Evolutionary conservation across 2,329 filamentous ascomycete species (phyloP).

Genomic region (Decorospora gaudefroyi): DNA sequence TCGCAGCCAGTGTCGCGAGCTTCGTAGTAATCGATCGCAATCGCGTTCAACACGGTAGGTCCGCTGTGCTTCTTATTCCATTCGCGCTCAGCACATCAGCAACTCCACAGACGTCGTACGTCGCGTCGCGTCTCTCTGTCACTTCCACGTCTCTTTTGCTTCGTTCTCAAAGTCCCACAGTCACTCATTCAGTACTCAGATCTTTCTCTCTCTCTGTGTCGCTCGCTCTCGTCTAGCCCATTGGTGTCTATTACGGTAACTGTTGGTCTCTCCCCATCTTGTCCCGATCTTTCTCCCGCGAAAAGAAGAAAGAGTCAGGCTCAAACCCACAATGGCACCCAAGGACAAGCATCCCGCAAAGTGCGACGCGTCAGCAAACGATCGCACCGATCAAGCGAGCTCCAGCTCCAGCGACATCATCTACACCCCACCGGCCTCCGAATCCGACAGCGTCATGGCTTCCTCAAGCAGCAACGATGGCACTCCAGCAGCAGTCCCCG

Average conservation of each 20-base stretch:
- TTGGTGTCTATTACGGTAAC: background rate
- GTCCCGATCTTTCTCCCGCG: background rate
- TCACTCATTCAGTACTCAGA: background rate
- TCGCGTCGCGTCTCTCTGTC: background rate
- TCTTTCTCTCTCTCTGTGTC: background rate
- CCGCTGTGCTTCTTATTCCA: background rate
- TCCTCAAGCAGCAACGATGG: background rate
- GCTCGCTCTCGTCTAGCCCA: background rate
- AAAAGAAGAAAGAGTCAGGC: background rate
- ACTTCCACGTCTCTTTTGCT: background rate
- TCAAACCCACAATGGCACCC: constrained; percentile 2
- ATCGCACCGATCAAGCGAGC: background rate
- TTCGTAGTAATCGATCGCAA: background rate
- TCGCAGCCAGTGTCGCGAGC: too few relatives aligned
- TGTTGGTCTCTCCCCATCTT: constrained; percentile 1
- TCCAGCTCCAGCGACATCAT: constrained; percentile 3
- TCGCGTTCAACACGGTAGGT: background rate
- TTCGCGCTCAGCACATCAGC: background rate
- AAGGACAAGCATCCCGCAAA: background rate
- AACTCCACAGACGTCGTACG: background rate
- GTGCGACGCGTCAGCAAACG: background rate
- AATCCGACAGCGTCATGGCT: constrained; percentile 7
- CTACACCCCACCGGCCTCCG: constrained; percentile 10
- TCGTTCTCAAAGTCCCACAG: background rate
- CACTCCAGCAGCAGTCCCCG: constrained; percentile 3